These are phyloP conservation scores for Isochrysis galbana DNA, from an alignment of 78 protist genomes.

Conservation along the genomic window DNA sequence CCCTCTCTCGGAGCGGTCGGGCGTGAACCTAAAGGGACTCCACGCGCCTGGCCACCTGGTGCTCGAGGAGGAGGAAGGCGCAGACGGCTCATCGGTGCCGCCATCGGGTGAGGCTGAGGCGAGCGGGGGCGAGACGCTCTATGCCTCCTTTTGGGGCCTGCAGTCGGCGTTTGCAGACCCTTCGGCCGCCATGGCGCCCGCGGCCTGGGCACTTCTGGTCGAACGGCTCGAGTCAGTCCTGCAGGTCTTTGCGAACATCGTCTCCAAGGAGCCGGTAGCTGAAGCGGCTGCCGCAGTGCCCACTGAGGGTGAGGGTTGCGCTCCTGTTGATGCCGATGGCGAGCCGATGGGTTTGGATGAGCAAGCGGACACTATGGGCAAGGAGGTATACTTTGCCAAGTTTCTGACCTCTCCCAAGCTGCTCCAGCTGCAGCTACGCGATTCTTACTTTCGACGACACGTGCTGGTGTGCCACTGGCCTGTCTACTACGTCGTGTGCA, in stretches of 20 bases:
- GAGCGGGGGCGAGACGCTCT: not conserved
- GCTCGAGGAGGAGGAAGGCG: not conserved
- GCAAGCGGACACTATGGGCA: not conserved
- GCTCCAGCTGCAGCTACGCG: conserved; percentile 12
- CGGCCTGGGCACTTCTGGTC: not conserved
- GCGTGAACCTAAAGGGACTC: not conserved
- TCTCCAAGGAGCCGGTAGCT: too few species aligned
- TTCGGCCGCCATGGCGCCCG: not conserved
- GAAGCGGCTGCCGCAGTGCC: not conserved
- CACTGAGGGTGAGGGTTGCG: not conserved
- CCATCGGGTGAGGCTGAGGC: not conserved
- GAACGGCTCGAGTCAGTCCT: not conserved
- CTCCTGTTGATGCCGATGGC: not conserved
- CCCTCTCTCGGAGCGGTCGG: conserved; percentile 37
- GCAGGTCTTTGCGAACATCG: not conserved
- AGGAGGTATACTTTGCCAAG: not conserved
- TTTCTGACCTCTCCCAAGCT: conserved; percentile 10
- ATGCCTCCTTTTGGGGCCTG: not conserved
- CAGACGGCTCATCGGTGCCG: not conserved
- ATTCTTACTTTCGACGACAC: conserved; percentile 25
- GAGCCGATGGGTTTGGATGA: not conserved
- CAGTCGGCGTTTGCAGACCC: not conserved
- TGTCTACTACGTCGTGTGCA: too few species aligned
- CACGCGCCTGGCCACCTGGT: not conserved
- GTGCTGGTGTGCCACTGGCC: too few species aligned